These are phyloP conservation scores for Fusarium irregulare DNA, from an alignment of 2,329 filamentous ascomycete species.

Conservation along the genomic window DNA sequence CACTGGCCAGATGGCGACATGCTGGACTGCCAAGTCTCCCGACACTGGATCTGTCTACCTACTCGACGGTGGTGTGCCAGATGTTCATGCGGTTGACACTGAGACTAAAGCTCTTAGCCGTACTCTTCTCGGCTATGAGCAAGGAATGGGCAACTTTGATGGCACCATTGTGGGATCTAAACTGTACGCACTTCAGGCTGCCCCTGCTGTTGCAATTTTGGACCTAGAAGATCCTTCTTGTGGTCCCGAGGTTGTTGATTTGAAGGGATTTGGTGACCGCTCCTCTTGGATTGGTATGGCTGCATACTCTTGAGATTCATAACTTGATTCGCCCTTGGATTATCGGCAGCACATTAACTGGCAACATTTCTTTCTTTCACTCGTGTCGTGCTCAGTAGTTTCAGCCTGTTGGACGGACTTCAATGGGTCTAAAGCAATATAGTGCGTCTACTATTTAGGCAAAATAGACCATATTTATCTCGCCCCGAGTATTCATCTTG, in stretches of 20 bases:
- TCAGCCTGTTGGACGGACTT: neutral
- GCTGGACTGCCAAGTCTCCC: neutral
- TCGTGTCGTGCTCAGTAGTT: neutral
- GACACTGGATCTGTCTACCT: neutral
- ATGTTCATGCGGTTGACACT: neutral
- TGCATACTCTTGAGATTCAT: neutral
- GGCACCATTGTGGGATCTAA: neutral
- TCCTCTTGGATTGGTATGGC: constrained; percentile 14
- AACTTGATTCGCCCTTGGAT: neutral
- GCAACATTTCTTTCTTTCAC: neutral
- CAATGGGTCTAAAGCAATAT: no score
- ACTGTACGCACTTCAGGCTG: neutral
- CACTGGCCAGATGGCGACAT: neutral
- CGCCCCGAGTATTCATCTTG: neutral
- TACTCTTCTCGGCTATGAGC: neutral
- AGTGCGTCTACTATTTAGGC: neutral
- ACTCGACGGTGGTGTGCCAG: neutral
- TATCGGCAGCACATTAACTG: neutral
- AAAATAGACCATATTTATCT: neutral
- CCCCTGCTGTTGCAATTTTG: neutral
- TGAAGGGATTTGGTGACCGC: neutral
- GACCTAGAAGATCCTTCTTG: neutral
- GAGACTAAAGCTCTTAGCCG: neutral
- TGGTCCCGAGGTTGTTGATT: neutral
- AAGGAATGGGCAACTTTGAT: constrained; percentile 9